These are phyloP conservation scores for Fusarium albidum DNA, from an alignment of 2,329 filamentous ascomycete genomes.

Conservation along the genomic window DNA sequence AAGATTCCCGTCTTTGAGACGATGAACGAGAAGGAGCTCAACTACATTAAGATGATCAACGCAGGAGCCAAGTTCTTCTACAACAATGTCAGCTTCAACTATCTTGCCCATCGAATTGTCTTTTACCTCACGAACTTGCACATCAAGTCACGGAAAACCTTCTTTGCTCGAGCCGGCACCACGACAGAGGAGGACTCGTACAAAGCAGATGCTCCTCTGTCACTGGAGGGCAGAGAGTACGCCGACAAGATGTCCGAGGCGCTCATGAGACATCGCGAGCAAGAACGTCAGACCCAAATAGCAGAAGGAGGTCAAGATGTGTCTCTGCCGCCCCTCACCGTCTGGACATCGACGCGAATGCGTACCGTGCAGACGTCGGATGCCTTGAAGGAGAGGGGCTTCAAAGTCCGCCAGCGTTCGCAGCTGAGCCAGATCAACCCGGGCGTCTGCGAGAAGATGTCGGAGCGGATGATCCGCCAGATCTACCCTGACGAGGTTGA, in stretches of 20 bases:
- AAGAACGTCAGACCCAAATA: constrained; percentile 76
- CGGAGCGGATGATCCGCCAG: constrained; percentile 80
- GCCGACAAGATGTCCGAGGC: constrained; percentile 86
- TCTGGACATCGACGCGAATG: constrained; percentile 94
- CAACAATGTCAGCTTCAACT: constrained; percentile 97
- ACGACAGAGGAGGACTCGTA: constrained; percentile 90
- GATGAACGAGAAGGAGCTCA: constrained; percentile 92
- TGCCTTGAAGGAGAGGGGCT: constrained; percentile 79
- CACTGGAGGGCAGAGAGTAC: constrained; percentile 81
- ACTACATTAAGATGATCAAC: constrained; percentile 99
- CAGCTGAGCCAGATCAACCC: constrained; percentile 98
- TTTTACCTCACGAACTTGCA: constrained; percentile 98
- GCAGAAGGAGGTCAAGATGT: constrained; percentile 72
- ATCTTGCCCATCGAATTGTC: constrained; percentile 95
- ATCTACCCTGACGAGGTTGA: constrained; percentile 90
- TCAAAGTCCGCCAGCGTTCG: constrained; percentile 87
- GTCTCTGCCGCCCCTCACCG: constrained; percentile 79
- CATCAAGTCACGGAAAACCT: constrained; percentile 93
- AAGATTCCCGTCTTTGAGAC: constrained; percentile 97
- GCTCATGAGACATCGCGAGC: constrained; percentile 81
- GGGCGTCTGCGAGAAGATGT: constrained; percentile 93
- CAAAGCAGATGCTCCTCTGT: constrained; percentile 88
- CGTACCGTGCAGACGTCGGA: constrained; percentile 91
- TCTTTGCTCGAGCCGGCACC: constrained; percentile 88
- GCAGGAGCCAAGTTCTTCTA: constrained; percentile 92